Percentiles rank a stretch among this genome's conserved stretches.
phyloP scores from a whole-genome alignment of 1,284 basidiomycete genomes.

The Puccinia sorghi region DNA sequence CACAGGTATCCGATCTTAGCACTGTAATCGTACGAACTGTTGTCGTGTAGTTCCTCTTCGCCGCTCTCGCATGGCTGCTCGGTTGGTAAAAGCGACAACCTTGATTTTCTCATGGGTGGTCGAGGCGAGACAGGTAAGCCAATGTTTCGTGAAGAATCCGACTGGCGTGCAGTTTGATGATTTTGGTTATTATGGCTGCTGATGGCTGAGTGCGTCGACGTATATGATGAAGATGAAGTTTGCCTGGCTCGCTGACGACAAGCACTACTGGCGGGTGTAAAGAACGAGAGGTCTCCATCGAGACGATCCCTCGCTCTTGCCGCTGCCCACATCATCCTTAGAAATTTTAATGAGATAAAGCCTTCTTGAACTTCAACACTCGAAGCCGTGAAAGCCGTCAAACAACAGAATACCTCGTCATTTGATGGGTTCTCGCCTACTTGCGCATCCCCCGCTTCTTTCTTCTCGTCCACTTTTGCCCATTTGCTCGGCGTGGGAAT shows the following conservation, averaged over 20 bases:
- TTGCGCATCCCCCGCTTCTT: background rate
- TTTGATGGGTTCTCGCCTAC: background rate
- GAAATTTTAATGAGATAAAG: conserved; percentile 29
- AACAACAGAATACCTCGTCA: conserved; percentile 42
- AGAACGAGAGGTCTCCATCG: conserved; percentile 6
- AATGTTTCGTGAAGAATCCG: too few relatives aligned
- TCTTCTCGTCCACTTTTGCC: background rate
- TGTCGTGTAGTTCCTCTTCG: conserved; percentile 32
- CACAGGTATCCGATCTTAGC: conserved; percentile 41
- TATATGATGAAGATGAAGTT: conserved; percentile 12
- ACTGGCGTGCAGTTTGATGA: background rate
- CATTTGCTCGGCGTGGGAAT: conserved; percentile 26
- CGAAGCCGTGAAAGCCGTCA: conserved; percentile 41
- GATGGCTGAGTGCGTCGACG: background rate
- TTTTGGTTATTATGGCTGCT: background rate
- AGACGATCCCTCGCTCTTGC: background rate
- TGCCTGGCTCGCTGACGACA: conserved; percentile 9
- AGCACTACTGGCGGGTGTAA: conserved; percentile 25
- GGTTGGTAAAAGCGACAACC: background rate
- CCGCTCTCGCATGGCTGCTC: background rate
- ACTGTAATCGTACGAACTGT: conserved; percentile 37
- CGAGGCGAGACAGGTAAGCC: background rate
- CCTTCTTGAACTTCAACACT: conserved; percentile 46
- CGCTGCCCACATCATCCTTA: conserved; percentile 23
- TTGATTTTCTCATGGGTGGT: background rate